A percentile compares a stretch with the other conserved stretches of the same genome.
Conservation (phyloP, 176 grass and related monocot genomes). For the Dendrocalamus sinicus region DNA sequence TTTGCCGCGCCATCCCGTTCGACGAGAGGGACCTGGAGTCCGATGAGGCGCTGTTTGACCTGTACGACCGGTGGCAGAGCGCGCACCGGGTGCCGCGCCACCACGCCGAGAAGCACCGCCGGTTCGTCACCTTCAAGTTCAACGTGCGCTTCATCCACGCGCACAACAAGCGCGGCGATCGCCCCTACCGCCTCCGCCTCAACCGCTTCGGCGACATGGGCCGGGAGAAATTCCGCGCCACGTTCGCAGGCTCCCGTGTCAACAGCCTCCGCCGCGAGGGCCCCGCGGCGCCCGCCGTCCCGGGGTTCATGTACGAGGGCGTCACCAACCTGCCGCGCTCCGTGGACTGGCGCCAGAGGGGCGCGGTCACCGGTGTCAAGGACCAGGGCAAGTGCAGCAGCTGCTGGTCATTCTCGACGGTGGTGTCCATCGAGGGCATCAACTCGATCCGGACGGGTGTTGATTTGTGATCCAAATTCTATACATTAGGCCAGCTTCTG, state of each 20-base stretch:
- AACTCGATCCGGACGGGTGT: slow-evolving; percentile 69
- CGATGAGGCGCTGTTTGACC: slow-evolving; percentile 68
- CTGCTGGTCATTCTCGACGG: slow-evolving; percentile 76
- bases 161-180: slow-evolving; percentile 65
- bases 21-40: slow-evolving; percentile 66
- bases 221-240: slow-evolving; percentile 57
- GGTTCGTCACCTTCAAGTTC: slow-evolving; percentile 71
- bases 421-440: slow-evolving; percentile 75
- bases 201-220: slow-evolving; percentile 84
- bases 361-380: slow-evolving; percentile 71
- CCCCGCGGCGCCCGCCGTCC: not conserved
- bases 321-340: slow-evolving; percentile 37
- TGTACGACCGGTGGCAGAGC: slow-evolving; percentile 76
- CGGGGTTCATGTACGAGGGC: slow-evolving; percentile 62
- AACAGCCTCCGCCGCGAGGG: slow-evolving; percentile 35
- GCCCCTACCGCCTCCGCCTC: slow-evolving; percentile 65
- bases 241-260: slow-evolving; percentile 54
- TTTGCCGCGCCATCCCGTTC: slow-evolving; percentile 55
- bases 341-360: slow-evolving; percentile 65
- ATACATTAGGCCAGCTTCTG: too few species aligned
- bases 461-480: too few species aligned
- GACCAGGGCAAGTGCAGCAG: slow-evolving; percentile 79
- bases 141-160: slow-evolving; percentile 78
- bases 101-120: slow-evolving; percentile 64
- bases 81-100: slow-evolving; percentile 57